phyloP scores from a whole-genome alignment of 331 rosid genomes.

The Arachis monticola region DNA sequence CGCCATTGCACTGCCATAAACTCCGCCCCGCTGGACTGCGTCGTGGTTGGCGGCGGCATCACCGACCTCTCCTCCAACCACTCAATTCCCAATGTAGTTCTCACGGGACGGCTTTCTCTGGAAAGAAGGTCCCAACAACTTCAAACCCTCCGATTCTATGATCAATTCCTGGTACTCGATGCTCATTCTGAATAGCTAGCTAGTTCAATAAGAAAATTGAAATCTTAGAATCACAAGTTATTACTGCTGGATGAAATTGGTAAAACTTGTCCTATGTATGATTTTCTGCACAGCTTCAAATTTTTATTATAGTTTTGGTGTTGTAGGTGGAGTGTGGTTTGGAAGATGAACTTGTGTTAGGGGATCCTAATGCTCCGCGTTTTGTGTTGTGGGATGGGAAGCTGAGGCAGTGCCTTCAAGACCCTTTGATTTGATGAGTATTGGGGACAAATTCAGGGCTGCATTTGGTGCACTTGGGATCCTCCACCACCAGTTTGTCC shows the following conservation, averaged over 20 bases:
- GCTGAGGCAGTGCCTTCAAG: conserved; percentile 80
- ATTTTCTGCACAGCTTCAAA: neutral
- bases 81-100: conserved; percentile 53
- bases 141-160: conserved; percentile 93
- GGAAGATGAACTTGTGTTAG: conserved; percentile 86
- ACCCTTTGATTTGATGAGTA: conserved; percentile 80
- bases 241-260: too few species aligned
- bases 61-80: conserved; percentile 87
- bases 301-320: neutral
- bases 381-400: conserved; percentile 91
- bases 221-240: too few species aligned
- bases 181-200: too few species aligned
- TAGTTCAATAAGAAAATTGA: too few species aligned
- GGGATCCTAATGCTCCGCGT: conserved; percentile 90
- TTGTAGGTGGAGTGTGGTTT: conserved; percentile 89
- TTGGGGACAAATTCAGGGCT: conserved; percentile 91
- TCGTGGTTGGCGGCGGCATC: conserved; percentile 86
- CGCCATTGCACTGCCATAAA: too few species aligned
- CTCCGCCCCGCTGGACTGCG: conserved; percentile 52
- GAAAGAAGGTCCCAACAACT: conserved; percentile 97
- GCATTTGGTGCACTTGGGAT: conserved; percentile 94
- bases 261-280: too few species aligned
- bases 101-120: conserved; percentile 88
- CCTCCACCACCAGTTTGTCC: conserved; percentile 93
- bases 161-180: conserved; percentile 72